Evolutionary conservation across 257 asterid genomes (phyloP).

Genomic region (Solanum lycopersicoides): DNA sequence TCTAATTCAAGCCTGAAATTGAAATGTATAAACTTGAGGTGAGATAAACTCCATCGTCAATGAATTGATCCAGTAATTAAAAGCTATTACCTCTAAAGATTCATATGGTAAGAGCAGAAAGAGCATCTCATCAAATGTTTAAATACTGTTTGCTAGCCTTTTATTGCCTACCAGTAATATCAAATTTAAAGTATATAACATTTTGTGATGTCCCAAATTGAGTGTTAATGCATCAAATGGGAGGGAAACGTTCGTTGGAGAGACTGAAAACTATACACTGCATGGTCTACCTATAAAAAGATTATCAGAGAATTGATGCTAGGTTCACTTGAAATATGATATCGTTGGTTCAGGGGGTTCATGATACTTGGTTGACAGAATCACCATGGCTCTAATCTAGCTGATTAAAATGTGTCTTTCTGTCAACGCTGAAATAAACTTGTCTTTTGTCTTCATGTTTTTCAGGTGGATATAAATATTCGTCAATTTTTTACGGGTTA

Average conservation of each 20-base stretch:
- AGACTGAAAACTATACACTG: neutral
- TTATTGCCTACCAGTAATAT: neutral
- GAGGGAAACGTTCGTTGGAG: neutral
- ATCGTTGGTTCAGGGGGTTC: neutral
- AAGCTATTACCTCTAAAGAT: neutral
- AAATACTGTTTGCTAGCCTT: neutral
- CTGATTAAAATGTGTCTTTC: neutral
- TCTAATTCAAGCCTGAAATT: neutral
- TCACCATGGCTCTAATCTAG: neutral
- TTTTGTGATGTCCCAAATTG: neutral
- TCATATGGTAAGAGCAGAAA: neutral
- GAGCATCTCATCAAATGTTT: neutral
- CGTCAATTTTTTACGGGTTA: slow-evolving; percentile 48
- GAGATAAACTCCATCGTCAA: neutral
- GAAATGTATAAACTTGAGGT: neutral
- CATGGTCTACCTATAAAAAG: neutral
- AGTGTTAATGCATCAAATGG: neutral
- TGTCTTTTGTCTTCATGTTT: neutral
- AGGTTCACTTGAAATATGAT: neutral
- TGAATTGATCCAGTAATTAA: neutral
- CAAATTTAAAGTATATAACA: neutral
- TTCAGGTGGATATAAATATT: slow-evolving; percentile 43
- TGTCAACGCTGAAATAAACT: neutral
- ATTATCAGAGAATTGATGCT: neutral
- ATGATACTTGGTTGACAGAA: neutral